phyloP scores from a whole-genome alignment of 257 asterid species.

The Cynanchum wilfordii region DNA sequence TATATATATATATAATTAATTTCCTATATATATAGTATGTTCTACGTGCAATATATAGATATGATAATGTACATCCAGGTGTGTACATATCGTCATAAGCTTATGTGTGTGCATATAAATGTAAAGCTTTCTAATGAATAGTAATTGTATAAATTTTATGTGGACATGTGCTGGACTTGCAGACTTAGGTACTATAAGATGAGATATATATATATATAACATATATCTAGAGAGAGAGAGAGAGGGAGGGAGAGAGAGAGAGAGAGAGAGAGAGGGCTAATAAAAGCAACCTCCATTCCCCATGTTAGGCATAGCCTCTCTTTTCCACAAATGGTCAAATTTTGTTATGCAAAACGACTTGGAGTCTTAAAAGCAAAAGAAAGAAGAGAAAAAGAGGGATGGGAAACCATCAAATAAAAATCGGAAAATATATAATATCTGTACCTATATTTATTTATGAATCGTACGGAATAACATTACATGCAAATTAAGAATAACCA shows the following conservation, averaged over 20 bases:
- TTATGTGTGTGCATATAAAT: not conserved
- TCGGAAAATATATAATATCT: not conserved
- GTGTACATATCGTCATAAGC: not conserved
- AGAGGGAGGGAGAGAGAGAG: not conserved
- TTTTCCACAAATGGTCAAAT: constrained; percentile 15
- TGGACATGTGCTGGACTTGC: not conserved
- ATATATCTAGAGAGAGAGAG: not conserved
- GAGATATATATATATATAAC: too few relatives aligned
- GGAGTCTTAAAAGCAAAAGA: constrained; percentile 16
- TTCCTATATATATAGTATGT: too few relatives aligned
- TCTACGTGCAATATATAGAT: too few relatives aligned
- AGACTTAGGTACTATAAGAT: not conserved
- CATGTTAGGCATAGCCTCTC: constrained; percentile 7
- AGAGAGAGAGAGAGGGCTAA: not conserved
- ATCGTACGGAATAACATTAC: constrained; percentile 12
- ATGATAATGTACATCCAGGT: not conserved
- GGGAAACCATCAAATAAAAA: constrained; percentile 12
- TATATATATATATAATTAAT: not conserved
- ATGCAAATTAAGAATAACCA: not conserved
- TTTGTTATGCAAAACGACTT: constrained; percentile 22
- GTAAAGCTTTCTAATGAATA: not conserved
- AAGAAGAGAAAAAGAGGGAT: constrained; percentile 11
- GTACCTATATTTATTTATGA: constrained; percentile 3
- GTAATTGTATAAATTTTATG: not conserved
- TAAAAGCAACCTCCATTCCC: constrained; percentile 16